Percentiles rank a stretch among this genome's conserved stretches.
Evolutionary conservation across 2,329 filamentous ascomycete genomes (phyloP).

Genomic region (Aspergillus brasiliensis): DNA sequence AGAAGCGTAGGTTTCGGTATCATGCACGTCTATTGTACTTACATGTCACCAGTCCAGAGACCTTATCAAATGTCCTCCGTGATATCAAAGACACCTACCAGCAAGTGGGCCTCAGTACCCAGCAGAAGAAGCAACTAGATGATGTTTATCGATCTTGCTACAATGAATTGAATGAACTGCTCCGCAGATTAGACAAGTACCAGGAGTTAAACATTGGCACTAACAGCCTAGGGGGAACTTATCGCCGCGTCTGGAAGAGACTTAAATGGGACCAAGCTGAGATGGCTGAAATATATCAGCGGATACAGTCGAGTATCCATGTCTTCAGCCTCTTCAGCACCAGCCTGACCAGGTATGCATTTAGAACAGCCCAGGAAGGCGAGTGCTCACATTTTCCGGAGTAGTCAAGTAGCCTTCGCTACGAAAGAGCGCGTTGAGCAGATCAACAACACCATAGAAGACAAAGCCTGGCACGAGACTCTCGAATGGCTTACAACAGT

Average conservation of each 20-base stretch:
- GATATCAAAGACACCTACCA: slow-evolving; percentile 26
- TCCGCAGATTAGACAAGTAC: neutral
- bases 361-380: neutral
- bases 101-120: slow-evolving; percentile 13
- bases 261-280: slow-evolving; percentile 21
- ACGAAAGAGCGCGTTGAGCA: neutral
- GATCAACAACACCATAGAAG: neutral
- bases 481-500: slow-evolving; percentile 18
- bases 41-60: slow-evolving; percentile 23
- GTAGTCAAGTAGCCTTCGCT: neutral
- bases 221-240: neutral
- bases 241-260: slow-evolving; percentile 27
- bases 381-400: neutral
- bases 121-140: slow-evolving; percentile 16
- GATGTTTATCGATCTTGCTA: neutral
- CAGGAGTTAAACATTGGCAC: neutral
- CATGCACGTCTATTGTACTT: neutral
- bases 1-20: slow-evolving; percentile 12
- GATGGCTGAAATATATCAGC: slow-evolving; percentile 16
- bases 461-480: slow-evolving; percentile 2
- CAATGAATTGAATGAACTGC: neutral
- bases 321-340: neutral
- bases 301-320: slow-evolving; percentile 9
- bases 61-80: slow-evolving; percentile 30
- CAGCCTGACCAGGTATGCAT: neutral